Conservation (phyloP, 2,329 filamentous ascomycete species). For the Cytospora leucostoma region DNA sequence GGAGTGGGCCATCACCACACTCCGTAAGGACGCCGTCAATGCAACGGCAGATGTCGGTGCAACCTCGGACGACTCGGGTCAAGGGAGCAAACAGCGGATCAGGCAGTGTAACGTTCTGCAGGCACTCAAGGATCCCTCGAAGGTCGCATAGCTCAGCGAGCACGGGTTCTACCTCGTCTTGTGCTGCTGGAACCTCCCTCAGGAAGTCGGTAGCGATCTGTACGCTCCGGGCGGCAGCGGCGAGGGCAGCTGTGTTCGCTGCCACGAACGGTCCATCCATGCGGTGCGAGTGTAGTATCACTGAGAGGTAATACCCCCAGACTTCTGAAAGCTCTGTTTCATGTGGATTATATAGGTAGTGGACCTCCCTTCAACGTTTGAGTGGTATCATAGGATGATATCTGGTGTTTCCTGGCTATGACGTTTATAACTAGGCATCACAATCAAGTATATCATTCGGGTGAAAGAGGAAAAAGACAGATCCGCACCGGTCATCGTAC, state of each 20-base stretch:
- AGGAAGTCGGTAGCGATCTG: conserved; percentile 18
- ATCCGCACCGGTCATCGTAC: too few species aligned
- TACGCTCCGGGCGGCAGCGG: conserved; percentile 12
- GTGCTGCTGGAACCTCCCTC: conserved; percentile 22
- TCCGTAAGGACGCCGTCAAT: conserved; percentile 17
- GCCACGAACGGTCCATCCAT: conserved; percentile 24
- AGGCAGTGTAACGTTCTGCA: conserved; percentile 7
- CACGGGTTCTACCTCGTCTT: conserved; percentile 21
- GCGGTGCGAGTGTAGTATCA: conserved; percentile 1
- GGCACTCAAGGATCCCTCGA: conserved; percentile 11
- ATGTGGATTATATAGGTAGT: neutral
- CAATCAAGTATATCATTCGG: too few species aligned
- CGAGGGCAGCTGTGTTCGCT: conserved; percentile 25
- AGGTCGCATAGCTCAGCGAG: conserved; percentile 20
- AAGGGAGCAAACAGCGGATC: conserved; percentile 4
- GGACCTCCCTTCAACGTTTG: neutral
- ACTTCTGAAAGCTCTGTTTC: neutral
- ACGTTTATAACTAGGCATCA: too few species aligned
- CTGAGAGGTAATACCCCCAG: neutral
- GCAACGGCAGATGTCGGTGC: conserved; percentile 20
- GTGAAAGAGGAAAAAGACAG: too few species aligned
- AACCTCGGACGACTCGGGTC: conserved; percentile 16
- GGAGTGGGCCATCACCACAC: conserved; percentile 20
- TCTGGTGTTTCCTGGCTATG: neutral
- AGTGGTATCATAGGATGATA: neutral